phyloP scores from a whole-genome alignment of 139 green algal genomes.

The Picochlorum costavermella region DNA sequence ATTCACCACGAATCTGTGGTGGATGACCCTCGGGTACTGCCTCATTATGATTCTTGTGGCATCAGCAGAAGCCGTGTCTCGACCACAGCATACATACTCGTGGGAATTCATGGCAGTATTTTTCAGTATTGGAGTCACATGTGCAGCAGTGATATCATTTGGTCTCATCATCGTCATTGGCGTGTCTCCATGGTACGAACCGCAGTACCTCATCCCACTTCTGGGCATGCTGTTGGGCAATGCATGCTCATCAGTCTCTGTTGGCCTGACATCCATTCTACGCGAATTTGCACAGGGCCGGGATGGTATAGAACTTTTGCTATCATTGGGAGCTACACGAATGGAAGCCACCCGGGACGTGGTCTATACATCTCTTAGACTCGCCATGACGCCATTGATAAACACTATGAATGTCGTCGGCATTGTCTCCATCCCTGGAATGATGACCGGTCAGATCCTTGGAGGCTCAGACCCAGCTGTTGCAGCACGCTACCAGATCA shows the following conservation, averaged over 20 bases:
- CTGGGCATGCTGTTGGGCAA: conserved; percentile 81
- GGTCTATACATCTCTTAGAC: conserved; percentile 28
- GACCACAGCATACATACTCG: conserved; percentile 29
- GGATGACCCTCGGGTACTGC: conserved; percentile 47
- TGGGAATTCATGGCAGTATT: conserved; percentile 36
- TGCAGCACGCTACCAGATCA: conserved; percentile 68
- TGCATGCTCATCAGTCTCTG: conserved; percentile 55
- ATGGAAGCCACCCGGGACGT: conserved; percentile 53
- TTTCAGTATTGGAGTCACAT: conserved; percentile 24
- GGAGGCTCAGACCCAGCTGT: conserved; percentile 48
- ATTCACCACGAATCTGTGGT: conserved; percentile 44
- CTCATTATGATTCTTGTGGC: conserved; percentile 63
- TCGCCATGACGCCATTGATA: conserved; percentile 69
- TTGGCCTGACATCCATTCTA: conserved; percentile 59
- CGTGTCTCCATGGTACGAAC: conserved; percentile 50
- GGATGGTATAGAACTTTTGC: conserved; percentile 56
- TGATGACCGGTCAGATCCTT: conserved; percentile 84
- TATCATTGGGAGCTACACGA: conserved; percentile 64
- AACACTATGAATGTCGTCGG: conserved; percentile 69
- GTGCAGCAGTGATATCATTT: conserved; percentile 36
- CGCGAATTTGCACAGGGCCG: conserved; percentile 34
- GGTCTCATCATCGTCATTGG: conserved; percentile 45
- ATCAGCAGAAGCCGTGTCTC: conserved; percentile 54
- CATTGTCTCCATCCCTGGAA: conserved; percentile 64
- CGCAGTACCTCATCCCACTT: conserved; percentile 54